Percentiles rank a stretch among this genome's conserved stretches.
phyloP scores from a whole-genome alignment of 2,329 filamentous ascomycete species.

The Ploettnerulaceae sp. region DNA sequence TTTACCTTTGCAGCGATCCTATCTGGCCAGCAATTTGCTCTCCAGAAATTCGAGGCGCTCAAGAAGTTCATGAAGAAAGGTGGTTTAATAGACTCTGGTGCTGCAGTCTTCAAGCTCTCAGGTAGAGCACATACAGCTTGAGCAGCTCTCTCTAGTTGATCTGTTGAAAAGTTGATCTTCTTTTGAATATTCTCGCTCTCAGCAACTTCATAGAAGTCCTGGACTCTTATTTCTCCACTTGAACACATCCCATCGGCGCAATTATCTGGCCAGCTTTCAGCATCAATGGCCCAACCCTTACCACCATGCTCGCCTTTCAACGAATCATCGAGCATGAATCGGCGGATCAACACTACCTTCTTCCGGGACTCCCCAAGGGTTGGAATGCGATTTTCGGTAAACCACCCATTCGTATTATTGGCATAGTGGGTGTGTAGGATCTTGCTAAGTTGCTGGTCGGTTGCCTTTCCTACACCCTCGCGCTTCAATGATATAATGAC shows the following conservation, averaged over 20 bases:
- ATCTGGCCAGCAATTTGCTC: constrained; percentile 86
- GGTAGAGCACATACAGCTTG: constrained; percentile 45
- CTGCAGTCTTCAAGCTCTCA: constrained; percentile 32
- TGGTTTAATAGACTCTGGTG: constrained; percentile 23
- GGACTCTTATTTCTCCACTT: constrained; percentile 73
- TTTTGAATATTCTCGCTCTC: constrained; percentile 69
- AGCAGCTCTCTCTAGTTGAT: constrained; percentile 71
- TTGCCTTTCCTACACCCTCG: constrained; percentile 77
- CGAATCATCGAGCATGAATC: constrained; percentile 63
- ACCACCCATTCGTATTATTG: constrained; percentile 61
- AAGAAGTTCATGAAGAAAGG: constrained; percentile 90
- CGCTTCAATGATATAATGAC: constrained; percentile 86
- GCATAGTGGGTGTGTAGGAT: constrained; percentile 72
- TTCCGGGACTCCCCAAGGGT: constrained; percentile 73
- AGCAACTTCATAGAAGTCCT: constrained; percentile 90
- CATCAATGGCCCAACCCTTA: constrained; percentile 56
- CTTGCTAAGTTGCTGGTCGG: constrained; percentile 71
- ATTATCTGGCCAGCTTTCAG: constrained; percentile 78
- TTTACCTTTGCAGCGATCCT: constrained; percentile 85
- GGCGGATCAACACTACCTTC: constrained; percentile 77
- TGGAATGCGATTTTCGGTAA: constrained; percentile 70
- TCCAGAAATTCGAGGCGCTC: constrained; percentile 92
- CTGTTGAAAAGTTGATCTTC: constrained; percentile 70
- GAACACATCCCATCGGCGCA: constrained; percentile 67
- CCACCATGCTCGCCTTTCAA: constrained; percentile 46